These are phyloP conservation scores for Gonium pectorale DNA, from an alignment of 139 green algal genomes.

Conservation along the genomic window DNA sequence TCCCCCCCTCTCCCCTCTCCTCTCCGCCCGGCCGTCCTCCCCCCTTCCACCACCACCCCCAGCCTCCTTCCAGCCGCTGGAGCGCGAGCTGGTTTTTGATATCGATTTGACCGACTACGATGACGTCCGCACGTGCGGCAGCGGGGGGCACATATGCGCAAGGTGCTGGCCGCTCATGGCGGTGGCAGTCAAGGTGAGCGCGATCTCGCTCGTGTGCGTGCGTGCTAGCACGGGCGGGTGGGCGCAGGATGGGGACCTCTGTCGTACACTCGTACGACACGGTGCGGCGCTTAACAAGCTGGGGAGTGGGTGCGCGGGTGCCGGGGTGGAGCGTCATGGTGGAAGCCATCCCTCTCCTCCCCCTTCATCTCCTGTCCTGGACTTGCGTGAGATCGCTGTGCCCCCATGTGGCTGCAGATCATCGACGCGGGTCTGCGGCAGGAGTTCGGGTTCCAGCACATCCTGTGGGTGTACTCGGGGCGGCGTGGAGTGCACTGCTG, in stretches of 20 bases:
- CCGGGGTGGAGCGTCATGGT: too few species aligned
- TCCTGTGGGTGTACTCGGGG: conserved; percentile 98
- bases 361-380: too few species aligned
- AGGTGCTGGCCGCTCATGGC: conserved; percentile 98
- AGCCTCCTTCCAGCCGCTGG: conserved; percentile 81
- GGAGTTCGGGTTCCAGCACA: conserved; percentile 97
- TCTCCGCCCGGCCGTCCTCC: background rate
- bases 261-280: too few species aligned
- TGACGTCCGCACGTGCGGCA: conserved; percentile 94
- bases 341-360: too few species aligned
- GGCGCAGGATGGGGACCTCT: too few species aligned
- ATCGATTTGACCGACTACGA: conserved; percentile 99
- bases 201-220: too few species aligned
- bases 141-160: conserved; percentile 88
- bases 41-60: background rate
- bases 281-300: too few species aligned
- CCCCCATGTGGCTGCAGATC: too few species aligned
- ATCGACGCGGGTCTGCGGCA: conserved; percentile 86
- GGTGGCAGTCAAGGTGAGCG: conserved; percentile 91
- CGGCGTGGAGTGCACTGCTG: conserved; percentile 96
- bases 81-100: conserved; percentile 98
- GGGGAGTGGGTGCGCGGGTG: too few species aligned
- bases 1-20: too few species aligned
- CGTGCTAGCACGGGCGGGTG: too few species aligned
- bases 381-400: too few species aligned